Percentiles rank a stretch among this genome's conserved stretches.
phyloP scores from a whole-genome alignment of 345 rosid genomes.

The Eucalyptus regnans region DNA sequence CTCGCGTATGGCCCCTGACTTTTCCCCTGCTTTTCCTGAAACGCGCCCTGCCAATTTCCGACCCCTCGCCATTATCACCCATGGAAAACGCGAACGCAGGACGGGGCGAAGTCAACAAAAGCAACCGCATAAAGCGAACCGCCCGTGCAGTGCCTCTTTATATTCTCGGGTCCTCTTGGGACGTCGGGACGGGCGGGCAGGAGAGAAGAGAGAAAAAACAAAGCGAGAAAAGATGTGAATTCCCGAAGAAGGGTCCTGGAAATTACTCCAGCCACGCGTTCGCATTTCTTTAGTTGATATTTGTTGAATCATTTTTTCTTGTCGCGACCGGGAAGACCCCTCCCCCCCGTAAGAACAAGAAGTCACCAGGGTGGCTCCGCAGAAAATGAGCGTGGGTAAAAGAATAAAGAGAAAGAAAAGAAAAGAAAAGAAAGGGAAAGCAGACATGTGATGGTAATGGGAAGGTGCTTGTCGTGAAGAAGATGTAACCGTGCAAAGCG shows the following conservation, averaged over 20 bases:
- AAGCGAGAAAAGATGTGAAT: neutral
- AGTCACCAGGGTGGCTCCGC: neutral
- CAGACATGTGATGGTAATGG: neutral
- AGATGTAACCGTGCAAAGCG: slow-evolving; percentile 14
- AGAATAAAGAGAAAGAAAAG: neutral
- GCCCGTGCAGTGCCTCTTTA: neutral
- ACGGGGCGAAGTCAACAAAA: neutral
- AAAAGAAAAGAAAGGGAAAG: neutral
- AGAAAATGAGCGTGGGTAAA: neutral
- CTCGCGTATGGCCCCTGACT: neutral
- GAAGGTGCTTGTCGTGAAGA: neutral
- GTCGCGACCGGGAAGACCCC: neutral
- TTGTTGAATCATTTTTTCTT: neutral
- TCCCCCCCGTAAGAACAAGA: neutral
- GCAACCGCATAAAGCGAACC: neutral
- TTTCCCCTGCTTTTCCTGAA: neutral
- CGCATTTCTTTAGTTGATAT: neutral
- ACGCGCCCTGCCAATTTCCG: neutral
- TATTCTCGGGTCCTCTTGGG: neutral
- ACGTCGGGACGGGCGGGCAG: neutral
- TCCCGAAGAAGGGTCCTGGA: neutral
- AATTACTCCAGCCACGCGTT: neutral
- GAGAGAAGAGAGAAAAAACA: neutral
- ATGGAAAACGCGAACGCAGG: neutral
- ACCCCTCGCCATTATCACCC: neutral